phyloP scores from a whole-genome alignment of 495 filamentous ascomycete genomes.

The Talaromyces stipitatus region DNA sequence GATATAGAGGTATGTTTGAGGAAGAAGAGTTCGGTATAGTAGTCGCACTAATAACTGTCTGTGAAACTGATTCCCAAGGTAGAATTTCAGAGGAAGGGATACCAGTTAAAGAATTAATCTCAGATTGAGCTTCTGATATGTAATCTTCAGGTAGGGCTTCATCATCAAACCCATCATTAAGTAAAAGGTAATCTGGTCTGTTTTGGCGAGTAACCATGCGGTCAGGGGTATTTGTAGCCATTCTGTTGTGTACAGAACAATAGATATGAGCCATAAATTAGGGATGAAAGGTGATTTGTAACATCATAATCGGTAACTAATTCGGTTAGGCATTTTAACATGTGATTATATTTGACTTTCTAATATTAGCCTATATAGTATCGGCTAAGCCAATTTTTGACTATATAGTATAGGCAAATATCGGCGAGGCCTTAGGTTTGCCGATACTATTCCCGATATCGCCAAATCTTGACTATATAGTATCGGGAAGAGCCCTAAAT shows the following conservation, averaged over 20 bases:
- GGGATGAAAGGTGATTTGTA: no score
- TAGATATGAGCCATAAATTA: no score
- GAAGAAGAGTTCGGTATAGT: not conserved
- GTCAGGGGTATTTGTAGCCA: not conserved
- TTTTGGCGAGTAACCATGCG: slow-evolving; percentile 6
- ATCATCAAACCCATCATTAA: slow-evolving; percentile 26
- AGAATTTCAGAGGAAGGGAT: not conserved
- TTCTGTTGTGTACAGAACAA: not conserved
- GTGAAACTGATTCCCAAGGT: not conserved
- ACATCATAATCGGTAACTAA: no score
- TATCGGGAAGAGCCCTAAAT: no score
- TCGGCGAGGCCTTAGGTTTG: no score
- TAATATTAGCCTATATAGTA: no score
- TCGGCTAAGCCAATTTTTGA: no score
- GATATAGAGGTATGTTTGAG: not conserved
- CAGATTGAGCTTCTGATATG: not conserved
- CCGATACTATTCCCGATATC: no score
- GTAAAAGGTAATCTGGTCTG: slow-evolving; percentile 10
- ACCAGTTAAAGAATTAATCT: not conserved
- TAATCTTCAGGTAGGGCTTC: slow-evolving; percentile 25
- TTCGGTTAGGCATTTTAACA: no score
- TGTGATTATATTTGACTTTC: no score
- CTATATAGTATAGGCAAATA: no score
- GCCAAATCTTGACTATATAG: no score
- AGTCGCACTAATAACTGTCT: not conserved